phyloP scores from a whole-genome alignment of 1,139 yeast genomes.

The Pichia sp. region DNA sequence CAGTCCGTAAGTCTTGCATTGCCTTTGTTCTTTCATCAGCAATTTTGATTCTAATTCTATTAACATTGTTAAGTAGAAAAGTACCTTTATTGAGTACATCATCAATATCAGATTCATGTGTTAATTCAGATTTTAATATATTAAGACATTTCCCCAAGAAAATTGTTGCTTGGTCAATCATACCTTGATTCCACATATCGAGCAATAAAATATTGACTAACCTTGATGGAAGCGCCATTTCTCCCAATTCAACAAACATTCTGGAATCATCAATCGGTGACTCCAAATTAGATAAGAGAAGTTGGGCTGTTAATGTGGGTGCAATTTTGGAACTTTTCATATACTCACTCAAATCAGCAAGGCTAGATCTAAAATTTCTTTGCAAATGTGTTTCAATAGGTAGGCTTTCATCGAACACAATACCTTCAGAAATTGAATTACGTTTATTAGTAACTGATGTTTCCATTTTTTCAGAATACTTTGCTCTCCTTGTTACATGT shows the following conservation, averaged over 20 bases:
- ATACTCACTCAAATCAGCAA: slow-evolving; percentile 53
- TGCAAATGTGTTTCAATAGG: slow-evolving; percentile 3
- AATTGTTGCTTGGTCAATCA: slow-evolving; percentile 84
- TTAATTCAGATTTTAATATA: slow-evolving; percentile 72
- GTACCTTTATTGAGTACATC: slow-evolving; percentile 89
- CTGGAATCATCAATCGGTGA: slow-evolving; percentile 73
- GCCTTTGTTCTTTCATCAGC: slow-evolving; percentile 63
- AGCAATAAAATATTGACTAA: slow-evolving; percentile 80
- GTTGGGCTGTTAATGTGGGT: slow-evolving; percentile 78
- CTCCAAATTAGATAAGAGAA: slow-evolving; percentile 72
- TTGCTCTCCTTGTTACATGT: not conserved
- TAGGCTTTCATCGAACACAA: not conserved
- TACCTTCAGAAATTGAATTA: not conserved
- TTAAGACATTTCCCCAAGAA: slow-evolving; percentile 84
- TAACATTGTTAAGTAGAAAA: slow-evolving; percentile 94
- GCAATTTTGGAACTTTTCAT: slow-evolving; percentile 71
- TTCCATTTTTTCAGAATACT: not conserved
- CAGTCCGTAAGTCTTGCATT: slow-evolving; percentile 76
- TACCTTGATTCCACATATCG: slow-evolving; percentile 96
- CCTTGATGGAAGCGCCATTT: slow-evolving; percentile 92
- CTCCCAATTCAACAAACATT: slow-evolving; percentile 76
- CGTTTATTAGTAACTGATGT: not conserved
- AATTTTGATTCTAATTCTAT: slow-evolving; percentile 88
- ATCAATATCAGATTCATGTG: slow-evolving; percentile 58
- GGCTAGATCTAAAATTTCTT: slow-evolving; percentile 7